Conservation (phyloP, 768 basidiomycete genomes). For the Boletus rubroflammeus region DNA sequence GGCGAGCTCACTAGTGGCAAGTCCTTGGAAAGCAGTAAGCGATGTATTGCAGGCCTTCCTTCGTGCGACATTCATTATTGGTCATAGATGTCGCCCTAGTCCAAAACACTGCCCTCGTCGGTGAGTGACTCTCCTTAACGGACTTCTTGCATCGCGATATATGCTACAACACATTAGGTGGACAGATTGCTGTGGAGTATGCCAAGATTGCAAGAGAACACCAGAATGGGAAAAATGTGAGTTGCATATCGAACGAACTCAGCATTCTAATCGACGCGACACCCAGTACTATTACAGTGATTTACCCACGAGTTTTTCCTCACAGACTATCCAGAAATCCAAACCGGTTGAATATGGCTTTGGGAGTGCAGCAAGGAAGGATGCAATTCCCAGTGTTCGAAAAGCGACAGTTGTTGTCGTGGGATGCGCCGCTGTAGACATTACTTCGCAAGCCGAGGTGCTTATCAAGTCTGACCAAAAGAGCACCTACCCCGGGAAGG, state of each 20-base stretch:
- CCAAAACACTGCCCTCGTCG: constrained; percentile 82
- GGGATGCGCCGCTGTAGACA: constrained; percentile 87
- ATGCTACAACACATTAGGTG: constrained; percentile 44
- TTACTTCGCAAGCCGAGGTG: constrained; percentile 57
- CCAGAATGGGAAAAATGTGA: constrained; percentile 17
- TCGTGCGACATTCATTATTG: not conserved
- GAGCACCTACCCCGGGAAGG: constrained; percentile 78
- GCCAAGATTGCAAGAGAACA: constrained; percentile 43
- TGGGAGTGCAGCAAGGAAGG: not conserved
- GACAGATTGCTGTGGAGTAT: constrained; percentile 76
- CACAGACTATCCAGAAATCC: not conserved
- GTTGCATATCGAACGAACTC: not conserved
- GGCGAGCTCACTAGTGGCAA: constrained; percentile 73
- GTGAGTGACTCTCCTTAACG: constrained; percentile 38
- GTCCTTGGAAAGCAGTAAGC: constrained; percentile 70
- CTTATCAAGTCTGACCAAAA: constrained; percentile 37
- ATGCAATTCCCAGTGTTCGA: constrained; percentile 1
- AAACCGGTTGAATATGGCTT: not conserved
- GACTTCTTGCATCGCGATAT: not conserved
- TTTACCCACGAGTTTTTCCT: not conserved
- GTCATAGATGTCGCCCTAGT: constrained; percentile 78
- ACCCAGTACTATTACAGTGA: constrained; percentile 12
- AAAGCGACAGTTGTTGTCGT: constrained; percentile 62
- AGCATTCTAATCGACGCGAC: not conserved
- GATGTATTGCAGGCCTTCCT: not conserved